Conservation (phyloP, 2,329 filamentous ascomycete genomes). For the Torrubiellomyces zombiae region DNA sequence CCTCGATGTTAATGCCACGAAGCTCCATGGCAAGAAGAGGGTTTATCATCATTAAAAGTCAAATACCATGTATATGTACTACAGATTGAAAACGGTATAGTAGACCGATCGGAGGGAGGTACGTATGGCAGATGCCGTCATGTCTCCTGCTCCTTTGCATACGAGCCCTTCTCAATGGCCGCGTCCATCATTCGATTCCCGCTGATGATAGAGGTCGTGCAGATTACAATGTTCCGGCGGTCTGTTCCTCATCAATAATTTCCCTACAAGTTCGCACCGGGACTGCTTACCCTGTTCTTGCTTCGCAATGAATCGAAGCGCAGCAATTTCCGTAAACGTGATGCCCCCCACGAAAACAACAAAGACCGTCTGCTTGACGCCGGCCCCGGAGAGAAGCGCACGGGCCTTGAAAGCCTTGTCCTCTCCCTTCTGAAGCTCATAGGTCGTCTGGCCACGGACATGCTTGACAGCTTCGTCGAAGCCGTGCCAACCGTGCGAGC, state of each 20-base stretch:
- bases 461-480: slow-evolving; percentile 89
- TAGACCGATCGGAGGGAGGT: too few species aligned
- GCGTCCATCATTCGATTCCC: slow-evolving; percentile 80
- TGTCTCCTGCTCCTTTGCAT: slow-evolving; percentile 24
- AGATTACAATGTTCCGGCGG: slow-evolving; percentile 73
- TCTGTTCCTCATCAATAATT: slow-evolving; percentile 22
- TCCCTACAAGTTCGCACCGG: slow-evolving; percentile 4
- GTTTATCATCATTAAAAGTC: too few species aligned
- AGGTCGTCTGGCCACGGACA: slow-evolving; percentile 75
- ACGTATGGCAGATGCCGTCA: too few species aligned
- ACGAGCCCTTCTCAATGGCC: slow-evolving; percentile 57
- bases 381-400: slow-evolving; percentile 64
- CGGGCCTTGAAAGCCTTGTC: slow-evolving; percentile 83
- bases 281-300: slow-evolving; percentile 52
- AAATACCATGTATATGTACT: too few species aligned
- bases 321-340: slow-evolving; percentile 90
- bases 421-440: slow-evolving; percentile 79
- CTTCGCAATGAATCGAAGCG: slow-evolving; percentile 73
- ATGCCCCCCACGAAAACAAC: slow-evolving; percentile 98
- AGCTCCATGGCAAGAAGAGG: too few species aligned
- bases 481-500: slow-evolving; percentile 71
- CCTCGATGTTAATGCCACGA: too few species aligned
- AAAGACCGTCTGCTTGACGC: slow-evolving; percentile 69
- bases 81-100: too few species aligned
- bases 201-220: slow-evolving; percentile 79